phyloP scores from a whole-genome alignment of 805 yeast species.

The Yarrowia yakushimensis region DNA sequence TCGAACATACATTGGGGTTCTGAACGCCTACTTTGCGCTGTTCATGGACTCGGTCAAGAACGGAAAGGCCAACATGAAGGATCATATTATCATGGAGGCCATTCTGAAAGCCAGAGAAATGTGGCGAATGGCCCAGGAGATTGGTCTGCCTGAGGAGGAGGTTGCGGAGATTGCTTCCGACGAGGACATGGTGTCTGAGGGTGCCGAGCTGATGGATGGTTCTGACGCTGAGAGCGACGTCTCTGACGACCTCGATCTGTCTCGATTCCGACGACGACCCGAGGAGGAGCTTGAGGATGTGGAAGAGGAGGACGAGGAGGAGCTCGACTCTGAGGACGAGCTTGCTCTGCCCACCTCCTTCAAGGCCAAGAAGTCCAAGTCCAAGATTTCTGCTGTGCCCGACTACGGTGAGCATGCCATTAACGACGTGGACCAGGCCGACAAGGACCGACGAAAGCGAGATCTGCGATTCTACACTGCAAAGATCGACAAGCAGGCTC shows the following conservation, averaged over 20 bases:
- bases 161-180: conserved; percentile 26
- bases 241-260: conserved; percentile 26
- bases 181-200: conserved; percentile 27
- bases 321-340: conserved; percentile 42
- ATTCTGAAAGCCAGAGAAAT: conserved; percentile 77
- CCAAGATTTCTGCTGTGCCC: conserved; percentile 31
- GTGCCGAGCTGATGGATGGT: conserved; percentile 31
- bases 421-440: conserved; percentile 82
- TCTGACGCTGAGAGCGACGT: conserved; percentile 30
- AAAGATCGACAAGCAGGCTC: conserved; percentile 69
- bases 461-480: conserved; percentile 94
- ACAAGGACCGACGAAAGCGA: conserved; percentile 72
- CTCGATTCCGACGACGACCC: conserved; percentile 17
- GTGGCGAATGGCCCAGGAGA: conserved; percentile 76
- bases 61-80: conserved; percentile 67
- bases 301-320: conserved; percentile 16
- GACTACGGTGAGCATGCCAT: conserved; percentile 68
- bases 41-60: conserved; percentile 54
- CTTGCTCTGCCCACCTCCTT: conserved; percentile 49
- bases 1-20: conserved; percentile 72
- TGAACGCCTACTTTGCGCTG: conserved; percentile 74
- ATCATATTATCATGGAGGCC: conserved; percentile 85
- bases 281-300: conserved; percentile 21
- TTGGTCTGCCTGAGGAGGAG: conserved; percentile 40
- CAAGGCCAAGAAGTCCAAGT: conserved; percentile 36